Evolutionary conservation across 2,329 filamentous ascomycete genomes (phyloP).

Genomic region (Xylaria sp.): DNA sequence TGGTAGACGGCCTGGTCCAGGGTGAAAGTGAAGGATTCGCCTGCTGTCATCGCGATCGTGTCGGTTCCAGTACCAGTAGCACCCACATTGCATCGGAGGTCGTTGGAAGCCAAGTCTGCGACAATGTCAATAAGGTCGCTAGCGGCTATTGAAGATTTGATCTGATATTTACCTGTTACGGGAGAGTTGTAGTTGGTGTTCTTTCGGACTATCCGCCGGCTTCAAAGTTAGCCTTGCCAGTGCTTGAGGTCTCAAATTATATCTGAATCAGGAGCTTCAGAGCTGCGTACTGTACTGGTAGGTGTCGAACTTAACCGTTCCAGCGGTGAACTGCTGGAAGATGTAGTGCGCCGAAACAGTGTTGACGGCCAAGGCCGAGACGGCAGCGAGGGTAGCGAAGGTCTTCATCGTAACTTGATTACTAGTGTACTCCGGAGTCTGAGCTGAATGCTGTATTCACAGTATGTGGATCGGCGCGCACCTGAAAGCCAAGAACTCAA

Average conservation of each 20-base stretch:
- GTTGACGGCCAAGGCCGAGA: constrained; percentile 49
- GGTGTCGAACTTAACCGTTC: constrained; percentile 47
- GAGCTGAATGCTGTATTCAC: not conserved
- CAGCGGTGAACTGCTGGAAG: constrained; percentile 53
- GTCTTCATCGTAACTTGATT: constrained; percentile 47
- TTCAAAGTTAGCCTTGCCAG: constrained; percentile 7
- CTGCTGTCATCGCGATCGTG: constrained; percentile 52
- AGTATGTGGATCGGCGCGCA: not conserved
- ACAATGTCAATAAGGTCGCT: constrained; percentile 23
- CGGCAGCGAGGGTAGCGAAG: constrained; percentile 46
- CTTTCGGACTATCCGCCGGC: constrained; percentile 50
- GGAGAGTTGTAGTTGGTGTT: constrained; percentile 62
- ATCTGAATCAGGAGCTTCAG: not conserved
- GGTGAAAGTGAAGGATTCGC: constrained; percentile 53
- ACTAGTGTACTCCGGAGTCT: not conserved
- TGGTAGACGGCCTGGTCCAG: constrained; percentile 56
- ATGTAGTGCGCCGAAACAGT: constrained; percentile 55
- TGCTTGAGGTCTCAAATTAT: not conserved
- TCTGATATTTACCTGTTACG: constrained; percentile 50
- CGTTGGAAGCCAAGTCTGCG: constrained; percentile 52
- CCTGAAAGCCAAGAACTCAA: not conserved
- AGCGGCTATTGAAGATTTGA: not conserved
- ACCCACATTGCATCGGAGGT: constrained; percentile 57
- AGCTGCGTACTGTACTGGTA: constrained; percentile 51
- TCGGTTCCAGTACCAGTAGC: constrained; percentile 48